A percentile compares a stretch with the other conserved stretches of the same genome.
Conservation (phyloP, 108 stramenopile genomes). For the Nitzschia inconspicua region DNA sequence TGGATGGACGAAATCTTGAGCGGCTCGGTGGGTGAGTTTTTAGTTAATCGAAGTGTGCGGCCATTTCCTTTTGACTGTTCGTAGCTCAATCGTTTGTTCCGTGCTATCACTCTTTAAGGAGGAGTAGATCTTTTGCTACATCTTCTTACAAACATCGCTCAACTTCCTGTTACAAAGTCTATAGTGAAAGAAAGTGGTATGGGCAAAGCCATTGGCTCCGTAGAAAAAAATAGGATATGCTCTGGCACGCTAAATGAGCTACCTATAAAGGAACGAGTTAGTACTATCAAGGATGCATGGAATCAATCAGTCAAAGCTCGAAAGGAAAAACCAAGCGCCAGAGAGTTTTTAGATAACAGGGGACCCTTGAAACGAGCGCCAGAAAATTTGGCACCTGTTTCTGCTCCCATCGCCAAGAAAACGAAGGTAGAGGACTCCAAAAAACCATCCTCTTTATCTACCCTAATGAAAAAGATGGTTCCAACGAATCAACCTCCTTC, state of each 20-base stretch:
- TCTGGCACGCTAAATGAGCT: constrained; percentile 63
- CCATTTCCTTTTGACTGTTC: not conserved
- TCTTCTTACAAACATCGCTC: constrained; percentile 59
- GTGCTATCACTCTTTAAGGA: constrained; percentile 27
- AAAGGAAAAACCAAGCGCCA: constrained; percentile 25
- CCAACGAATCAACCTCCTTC: not conserved
- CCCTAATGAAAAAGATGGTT: constrained; percentile 57
- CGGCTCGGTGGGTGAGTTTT: constrained; percentile 53
- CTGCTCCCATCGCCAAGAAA: constrained; percentile 24
- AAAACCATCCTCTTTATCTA: constrained; percentile 51
- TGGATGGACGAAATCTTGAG: constrained; percentile 81
- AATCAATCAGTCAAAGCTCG: constrained; percentile 75
- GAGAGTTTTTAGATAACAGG: not conserved
- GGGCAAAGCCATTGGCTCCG: constrained; percentile 73
- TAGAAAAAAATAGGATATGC: constrained; percentile 77
- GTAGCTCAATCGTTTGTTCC: not conserved
- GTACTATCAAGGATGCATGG: constrained; percentile 69
- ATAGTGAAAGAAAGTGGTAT: constrained; percentile 68
- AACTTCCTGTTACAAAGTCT: constrained; percentile 80
- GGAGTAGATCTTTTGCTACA: constrained; percentile 79
- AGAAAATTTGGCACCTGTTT: not conserved
- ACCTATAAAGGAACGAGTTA: constrained; percentile 62
- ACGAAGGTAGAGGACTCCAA: constrained; percentile 23
- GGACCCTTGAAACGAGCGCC: constrained; percentile 9
- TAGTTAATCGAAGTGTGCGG: not conserved